These are phyloP conservation scores for Isoetes engelmannii DNA, from an alignment of 83 land plant genomes.

Conservation along the genomic window DNA sequence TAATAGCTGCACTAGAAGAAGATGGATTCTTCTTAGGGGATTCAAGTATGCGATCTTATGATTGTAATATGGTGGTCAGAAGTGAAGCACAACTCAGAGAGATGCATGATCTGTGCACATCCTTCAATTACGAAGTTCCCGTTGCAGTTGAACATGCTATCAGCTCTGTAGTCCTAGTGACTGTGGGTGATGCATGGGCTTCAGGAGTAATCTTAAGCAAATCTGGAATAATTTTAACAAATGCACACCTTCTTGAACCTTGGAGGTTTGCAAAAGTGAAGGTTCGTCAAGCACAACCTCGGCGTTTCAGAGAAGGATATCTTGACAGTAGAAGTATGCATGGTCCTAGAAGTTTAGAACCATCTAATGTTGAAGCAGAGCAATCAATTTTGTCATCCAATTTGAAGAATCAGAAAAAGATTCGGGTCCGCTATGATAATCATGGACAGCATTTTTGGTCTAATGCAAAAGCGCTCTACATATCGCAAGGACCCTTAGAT, in stretches of 20 bases:
- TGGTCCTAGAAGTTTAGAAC: too few relatives aligned
- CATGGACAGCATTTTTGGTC: constrained; percentile 59
- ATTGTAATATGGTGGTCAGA: not conserved
- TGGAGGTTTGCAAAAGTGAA: constrained; percentile 77
- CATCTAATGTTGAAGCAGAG: too few relatives aligned
- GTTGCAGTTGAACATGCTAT: constrained; percentile 42
- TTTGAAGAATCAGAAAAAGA: constrained; percentile 24
- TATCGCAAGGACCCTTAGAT: constrained; percentile 82
- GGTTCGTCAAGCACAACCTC: constrained; percentile 4
- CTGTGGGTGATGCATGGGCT: constrained; percentile 84
- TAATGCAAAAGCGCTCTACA: constrained; percentile 62
- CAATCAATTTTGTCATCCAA: not conserved
- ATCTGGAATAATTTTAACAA: constrained; percentile 75
- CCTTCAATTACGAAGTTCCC: not conserved
- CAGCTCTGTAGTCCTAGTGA: constrained; percentile 69
- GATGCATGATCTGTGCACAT: not conserved
- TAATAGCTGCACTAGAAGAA: constrained; percentile 42
- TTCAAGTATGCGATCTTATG: not conserved
- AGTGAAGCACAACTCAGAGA: not conserved
- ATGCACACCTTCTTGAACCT: constrained; percentile 92
- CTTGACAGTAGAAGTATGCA: too few relatives aligned
- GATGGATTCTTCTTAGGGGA: constrained; percentile 24
- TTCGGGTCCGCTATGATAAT: constrained; percentile 63
- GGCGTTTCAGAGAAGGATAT: not conserved
- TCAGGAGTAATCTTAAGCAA: constrained; percentile 72